Conservation (phyloP, 768 basidiomycete species). For the Rhodotorula taiwanensis region DNA sequence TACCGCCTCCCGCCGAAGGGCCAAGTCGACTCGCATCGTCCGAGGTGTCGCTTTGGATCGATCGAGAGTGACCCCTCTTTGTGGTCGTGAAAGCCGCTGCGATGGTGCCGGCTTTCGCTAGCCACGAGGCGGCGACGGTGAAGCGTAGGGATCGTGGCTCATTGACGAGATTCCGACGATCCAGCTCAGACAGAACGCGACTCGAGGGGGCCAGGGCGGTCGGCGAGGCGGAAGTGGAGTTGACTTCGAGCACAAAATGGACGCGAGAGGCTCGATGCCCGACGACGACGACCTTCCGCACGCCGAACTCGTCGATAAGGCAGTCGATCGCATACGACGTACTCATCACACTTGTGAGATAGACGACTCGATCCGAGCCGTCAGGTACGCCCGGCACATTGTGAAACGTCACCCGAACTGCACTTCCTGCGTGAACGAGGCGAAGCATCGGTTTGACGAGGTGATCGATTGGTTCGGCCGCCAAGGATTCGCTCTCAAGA, state of each 20-base stretch:
- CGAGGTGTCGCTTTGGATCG: no score
- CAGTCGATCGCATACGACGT: slow-evolving; percentile 54
- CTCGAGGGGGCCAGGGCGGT: no score
- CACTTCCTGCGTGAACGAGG: slow-evolving; percentile 63
- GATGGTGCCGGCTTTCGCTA: slow-evolving; percentile 27
- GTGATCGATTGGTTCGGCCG: slow-evolving; percentile 53
- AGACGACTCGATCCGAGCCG: slow-evolving; percentile 60
- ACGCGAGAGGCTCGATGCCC: slow-evolving; percentile 62
- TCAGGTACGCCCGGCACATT: slow-evolving; percentile 75
- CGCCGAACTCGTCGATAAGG: slow-evolving; percentile 60
- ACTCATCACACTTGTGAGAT: slow-evolving; percentile 56
- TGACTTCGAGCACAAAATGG: slow-evolving; percentile 51
- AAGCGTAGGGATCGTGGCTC: slow-evolving; percentile 5
- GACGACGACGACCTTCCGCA: slow-evolving; percentile 56
- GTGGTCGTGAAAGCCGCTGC: slow-evolving; percentile 21
- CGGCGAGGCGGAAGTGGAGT: no score
- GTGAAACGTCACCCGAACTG: slow-evolving; percentile 51
- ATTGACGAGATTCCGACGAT: no score
- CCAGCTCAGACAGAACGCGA: no score
- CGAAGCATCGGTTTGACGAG: slow-evolving; percentile 62
- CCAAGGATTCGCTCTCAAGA: slow-evolving; percentile 42
- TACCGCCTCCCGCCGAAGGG: no score
- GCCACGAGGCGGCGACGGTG: slow-evolving; percentile 30
- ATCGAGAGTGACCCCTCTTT: no score
- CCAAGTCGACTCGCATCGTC: no score